Evolutionary conservation across 2,329 filamentous ascomycete species (phyloP).

Genomic region (Diaporthe eres): DNA sequence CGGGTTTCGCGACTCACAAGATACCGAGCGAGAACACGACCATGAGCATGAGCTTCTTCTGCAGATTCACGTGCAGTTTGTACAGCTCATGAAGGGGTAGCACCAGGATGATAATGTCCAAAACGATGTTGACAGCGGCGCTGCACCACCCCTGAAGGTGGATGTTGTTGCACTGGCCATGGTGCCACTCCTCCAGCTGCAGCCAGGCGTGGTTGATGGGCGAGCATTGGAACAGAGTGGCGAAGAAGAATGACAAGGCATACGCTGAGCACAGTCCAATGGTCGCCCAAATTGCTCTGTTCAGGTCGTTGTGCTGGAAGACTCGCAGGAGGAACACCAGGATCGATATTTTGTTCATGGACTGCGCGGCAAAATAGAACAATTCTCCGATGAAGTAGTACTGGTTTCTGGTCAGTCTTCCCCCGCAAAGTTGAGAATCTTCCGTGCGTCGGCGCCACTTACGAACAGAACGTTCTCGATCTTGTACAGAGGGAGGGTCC

Average conservation of each 20-base stretch:
- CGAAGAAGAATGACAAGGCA: constrained; percentile 19
- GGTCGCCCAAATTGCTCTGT: not conserved
- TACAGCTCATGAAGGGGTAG: constrained; percentile 48
- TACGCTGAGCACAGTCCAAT: not conserved
- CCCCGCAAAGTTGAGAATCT: not conserved
- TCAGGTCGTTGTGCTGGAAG: constrained; percentile 7
- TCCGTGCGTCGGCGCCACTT: not conserved
- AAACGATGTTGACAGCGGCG: constrained; percentile 51
- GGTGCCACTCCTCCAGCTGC: constrained; percentile 25
- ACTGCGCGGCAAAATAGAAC: constrained; percentile 10
- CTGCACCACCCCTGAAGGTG: constrained; percentile 27
- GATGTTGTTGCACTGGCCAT: constrained; percentile 19
- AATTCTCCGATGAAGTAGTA: constrained; percentile 25
- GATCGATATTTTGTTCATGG: constrained; percentile 26
- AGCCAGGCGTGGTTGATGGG: constrained; percentile 22
- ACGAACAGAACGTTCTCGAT: constrained; percentile 26
- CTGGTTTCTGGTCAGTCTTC: not conserved
- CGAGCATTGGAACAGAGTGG: constrained; percentile 3
- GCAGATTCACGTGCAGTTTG: constrained; percentile 20
- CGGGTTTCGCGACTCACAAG: not conserved
- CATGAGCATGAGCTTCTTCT: constrained; percentile 25
- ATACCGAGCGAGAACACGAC: constrained; percentile 17
- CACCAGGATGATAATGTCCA: constrained; percentile 52
- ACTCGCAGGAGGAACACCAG: constrained; percentile 20
- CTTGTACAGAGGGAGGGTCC: constrained; percentile 14